A percentile compares a stretch with the other conserved stretches of the same genome.
These are phyloP conservation scores for Atalantia buxifolia DNA, from an alignment of 345 rosid genomes.

Conservation along the genomic window DNA sequence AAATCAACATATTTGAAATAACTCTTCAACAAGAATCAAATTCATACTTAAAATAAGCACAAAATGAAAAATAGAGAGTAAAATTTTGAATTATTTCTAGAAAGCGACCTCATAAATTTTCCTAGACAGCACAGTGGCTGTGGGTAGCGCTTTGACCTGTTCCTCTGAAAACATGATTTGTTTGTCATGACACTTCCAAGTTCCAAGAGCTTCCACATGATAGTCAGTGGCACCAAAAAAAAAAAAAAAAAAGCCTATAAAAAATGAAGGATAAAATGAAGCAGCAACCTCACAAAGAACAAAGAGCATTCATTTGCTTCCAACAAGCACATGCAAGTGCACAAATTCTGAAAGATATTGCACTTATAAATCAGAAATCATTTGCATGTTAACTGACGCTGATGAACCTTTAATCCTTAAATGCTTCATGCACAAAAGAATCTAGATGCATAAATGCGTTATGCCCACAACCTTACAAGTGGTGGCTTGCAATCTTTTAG, in stretches of 20 bases:
- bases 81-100: neutral
- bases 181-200: neutral
- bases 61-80: neutral
- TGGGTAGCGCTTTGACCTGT: neutral
- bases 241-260: neutral
- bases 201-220: conserved; percentile 2
- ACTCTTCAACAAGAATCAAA: neutral
- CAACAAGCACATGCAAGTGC: neutral
- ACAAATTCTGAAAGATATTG: neutral
- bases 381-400: neutral
- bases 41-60: neutral
- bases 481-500: neutral
- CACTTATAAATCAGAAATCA: neutral
- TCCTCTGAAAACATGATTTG: neutral
- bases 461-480: neutral
- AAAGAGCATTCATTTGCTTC: neutral
- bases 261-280: neutral
- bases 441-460: neutral
- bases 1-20: neutral
- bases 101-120: neutral
- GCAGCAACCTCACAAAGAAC: neutral
- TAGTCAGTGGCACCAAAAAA: neutral
- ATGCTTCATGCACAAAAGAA: neutral
- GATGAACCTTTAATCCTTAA: neutral
- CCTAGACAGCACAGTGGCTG: neutral